phyloP scores from a whole-genome alignment of 306 rosid genomes.

The Herpetospermum pedunculosum region DNA sequence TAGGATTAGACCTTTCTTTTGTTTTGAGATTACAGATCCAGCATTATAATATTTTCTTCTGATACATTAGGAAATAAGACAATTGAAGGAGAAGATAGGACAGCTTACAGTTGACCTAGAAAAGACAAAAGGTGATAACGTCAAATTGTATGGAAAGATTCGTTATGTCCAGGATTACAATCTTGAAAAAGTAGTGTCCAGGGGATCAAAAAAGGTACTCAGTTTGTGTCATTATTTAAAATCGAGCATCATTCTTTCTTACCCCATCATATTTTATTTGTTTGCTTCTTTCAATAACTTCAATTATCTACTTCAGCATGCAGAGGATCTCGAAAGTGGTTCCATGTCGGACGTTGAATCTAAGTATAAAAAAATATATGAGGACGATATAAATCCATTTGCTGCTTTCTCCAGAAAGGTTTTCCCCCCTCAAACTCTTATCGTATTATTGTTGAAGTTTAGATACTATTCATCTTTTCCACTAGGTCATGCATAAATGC shows the following conservation, averaged over 20 bases:
- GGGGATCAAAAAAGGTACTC: slow-evolving; percentile 85
- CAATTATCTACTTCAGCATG: slow-evolving; percentile 36
- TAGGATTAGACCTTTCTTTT: neutral
- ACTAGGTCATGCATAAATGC: neutral
- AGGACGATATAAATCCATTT: slow-evolving; percentile 96
- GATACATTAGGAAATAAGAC: slow-evolving; percentile 65
- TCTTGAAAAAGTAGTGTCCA: slow-evolving; percentile 78
- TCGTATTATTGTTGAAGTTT: neutral
- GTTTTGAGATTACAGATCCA: slow-evolving; percentile 1
- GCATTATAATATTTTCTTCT: slow-evolving; percentile 6
- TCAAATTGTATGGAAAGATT: slow-evolving; percentile 91
- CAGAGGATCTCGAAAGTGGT: slow-evolving; percentile 95
- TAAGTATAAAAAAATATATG: slow-evolving; percentile 93
- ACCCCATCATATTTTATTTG: neutral
- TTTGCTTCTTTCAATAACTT: neutral
- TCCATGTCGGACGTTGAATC: slow-evolving; percentile 91
- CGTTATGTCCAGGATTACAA: slow-evolving; percentile 97
- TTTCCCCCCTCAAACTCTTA: neutral
- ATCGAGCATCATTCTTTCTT: neutral
- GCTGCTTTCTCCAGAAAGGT: slow-evolving; percentile 99
- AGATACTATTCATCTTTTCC: neutral
- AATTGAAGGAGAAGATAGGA: slow-evolving; percentile 87
- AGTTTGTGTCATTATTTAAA: neutral
- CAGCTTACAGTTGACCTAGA: slow-evolving; percentile 67
- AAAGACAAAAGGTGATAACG: slow-evolving; percentile 88